Evolutionary conservation across 2,329 filamentous ascomycete species (phyloP).

Genomic region (Curvularia sp.): DNA sequence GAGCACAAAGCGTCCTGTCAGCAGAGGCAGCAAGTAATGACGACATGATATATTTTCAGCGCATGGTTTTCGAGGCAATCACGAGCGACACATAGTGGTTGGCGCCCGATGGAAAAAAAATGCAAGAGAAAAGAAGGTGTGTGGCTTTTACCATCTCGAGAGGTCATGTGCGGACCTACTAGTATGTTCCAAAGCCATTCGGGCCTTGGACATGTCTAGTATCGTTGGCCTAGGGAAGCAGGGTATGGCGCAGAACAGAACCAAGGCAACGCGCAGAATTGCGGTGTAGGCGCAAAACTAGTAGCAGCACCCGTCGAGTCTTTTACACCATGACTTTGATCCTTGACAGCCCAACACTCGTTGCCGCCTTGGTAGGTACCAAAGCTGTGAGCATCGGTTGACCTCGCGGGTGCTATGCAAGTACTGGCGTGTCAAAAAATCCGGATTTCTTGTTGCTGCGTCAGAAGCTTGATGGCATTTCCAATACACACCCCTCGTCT

Average conservation of each 20-base stretch:
- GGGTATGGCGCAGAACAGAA: neutral
- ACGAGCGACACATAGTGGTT: neutral
- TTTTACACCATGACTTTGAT: neutral
- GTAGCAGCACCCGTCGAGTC: neutral
- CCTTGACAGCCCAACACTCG: neutral
- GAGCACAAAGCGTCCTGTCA: neutral
- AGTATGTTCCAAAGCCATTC: neutral
- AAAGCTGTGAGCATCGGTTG: neutral
- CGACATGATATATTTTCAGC: neutral
- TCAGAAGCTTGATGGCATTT: slow-evolving; percentile 5
- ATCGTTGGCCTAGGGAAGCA: neutral
- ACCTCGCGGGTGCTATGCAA: neutral
- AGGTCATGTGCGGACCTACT: slow-evolving; percentile 1
- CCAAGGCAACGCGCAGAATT: neutral
- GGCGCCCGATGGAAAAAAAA: neutral
- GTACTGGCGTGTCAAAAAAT: neutral
- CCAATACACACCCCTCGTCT: slow-evolving; percentile 4
- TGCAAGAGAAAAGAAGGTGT: neutral
- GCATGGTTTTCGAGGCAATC: neutral
- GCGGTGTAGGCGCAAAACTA: slow-evolving; percentile 1
- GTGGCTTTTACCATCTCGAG: neutral
- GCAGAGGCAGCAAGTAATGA: neutral
- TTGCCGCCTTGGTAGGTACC: neutral
- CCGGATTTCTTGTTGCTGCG: neutral
- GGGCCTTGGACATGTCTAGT: neutral